Percentiles rank a stretch among this genome's conserved stretches.
phyloP scores from a whole-genome alignment of 306 rosid genomes.

The Quillaja saponaria region DNA sequence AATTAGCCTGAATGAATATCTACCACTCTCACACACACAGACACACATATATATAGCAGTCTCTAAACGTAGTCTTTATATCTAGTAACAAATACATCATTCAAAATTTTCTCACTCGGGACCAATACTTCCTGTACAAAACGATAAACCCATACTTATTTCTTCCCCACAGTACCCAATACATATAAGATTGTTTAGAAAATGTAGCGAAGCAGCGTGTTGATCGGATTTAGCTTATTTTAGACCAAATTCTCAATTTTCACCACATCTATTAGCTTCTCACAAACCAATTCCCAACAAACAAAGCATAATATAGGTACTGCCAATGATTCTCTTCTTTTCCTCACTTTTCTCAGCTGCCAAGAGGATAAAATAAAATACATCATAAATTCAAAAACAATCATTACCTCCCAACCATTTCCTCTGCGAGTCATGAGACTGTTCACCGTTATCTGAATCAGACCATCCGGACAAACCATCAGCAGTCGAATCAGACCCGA shows the following conservation, averaged over 20 bases:
- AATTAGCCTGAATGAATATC: background rate
- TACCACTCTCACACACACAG: no score
- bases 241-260: slow-evolving; percentile 1
- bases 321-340: background rate
- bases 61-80: no score
- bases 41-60: no score
- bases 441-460: slow-evolving; percentile 41
- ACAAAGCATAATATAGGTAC: background rate
- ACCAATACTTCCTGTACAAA: no score
- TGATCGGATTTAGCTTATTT: no score
- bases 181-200: no score
- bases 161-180: no score
- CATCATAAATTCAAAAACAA: slow-evolving; percentile 13
- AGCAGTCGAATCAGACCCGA: slow-evolving; percentile 35
- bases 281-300: background rate
- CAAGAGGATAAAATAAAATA: background rate
- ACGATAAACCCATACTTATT: no score
- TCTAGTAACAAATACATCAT: no score
- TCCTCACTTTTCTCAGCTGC: slow-evolving; percentile 1
- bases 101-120: no score
- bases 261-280: background rate
- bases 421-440: slow-evolving; percentile 36
- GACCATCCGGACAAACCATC: slow-evolving; percentile 91
- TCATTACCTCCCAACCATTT: slow-evolving; percentile 60
- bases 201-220: background rate